Conservation (phyloP, 2,329 filamentous ascomycete species). For the Akanthomyces dipterigenus region DNA sequence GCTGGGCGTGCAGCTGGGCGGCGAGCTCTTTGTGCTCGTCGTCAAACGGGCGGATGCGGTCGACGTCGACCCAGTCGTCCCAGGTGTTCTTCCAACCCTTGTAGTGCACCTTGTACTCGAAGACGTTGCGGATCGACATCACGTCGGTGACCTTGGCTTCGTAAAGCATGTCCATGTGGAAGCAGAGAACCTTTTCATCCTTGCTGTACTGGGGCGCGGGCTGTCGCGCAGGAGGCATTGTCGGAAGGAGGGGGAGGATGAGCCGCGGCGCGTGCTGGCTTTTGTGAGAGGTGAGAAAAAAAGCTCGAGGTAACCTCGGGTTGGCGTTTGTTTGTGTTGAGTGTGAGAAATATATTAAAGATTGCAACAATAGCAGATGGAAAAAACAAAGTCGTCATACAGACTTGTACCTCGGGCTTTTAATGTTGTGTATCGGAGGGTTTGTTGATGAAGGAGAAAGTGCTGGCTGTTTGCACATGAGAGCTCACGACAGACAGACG, state of each 20-base stretch:
- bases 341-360: not conserved
- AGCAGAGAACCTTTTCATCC: slow-evolving; percentile 93
- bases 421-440: not conserved
- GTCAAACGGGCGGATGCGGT: slow-evolving; percentile 88
- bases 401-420: not conserved
- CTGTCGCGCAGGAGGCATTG: slow-evolving; percentile 37
- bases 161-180: slow-evolving; percentile 94
- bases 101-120: slow-evolving; percentile 91
- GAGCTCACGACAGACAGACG: not conserved
- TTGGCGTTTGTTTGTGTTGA: not conserved
- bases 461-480: not conserved
- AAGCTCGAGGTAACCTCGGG: not conserved
- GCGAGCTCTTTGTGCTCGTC: slow-evolving; percentile 93
- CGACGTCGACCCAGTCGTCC: slow-evolving; percentile 97
- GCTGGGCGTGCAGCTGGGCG: slow-evolving; percentile 61
- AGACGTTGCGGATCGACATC: slow-evolving; percentile 60
- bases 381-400: not conserved
- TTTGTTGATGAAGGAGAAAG: not conserved
- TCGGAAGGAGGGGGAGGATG: not conserved
- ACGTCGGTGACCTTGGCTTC: slow-evolving; percentile 92
- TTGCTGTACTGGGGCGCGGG: slow-evolving; percentile 50
- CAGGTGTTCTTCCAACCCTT: slow-evolving; percentile 99
- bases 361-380: not conserved
- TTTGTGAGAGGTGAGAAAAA: not conserved
- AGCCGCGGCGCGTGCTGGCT: not conserved